A percentile compares a stretch with the other conserved stretches of the same genome.
phyloP scores from a whole-genome alignment of 1,284 basidiomycete species.

The Rhodotorula sp. region DNA sequence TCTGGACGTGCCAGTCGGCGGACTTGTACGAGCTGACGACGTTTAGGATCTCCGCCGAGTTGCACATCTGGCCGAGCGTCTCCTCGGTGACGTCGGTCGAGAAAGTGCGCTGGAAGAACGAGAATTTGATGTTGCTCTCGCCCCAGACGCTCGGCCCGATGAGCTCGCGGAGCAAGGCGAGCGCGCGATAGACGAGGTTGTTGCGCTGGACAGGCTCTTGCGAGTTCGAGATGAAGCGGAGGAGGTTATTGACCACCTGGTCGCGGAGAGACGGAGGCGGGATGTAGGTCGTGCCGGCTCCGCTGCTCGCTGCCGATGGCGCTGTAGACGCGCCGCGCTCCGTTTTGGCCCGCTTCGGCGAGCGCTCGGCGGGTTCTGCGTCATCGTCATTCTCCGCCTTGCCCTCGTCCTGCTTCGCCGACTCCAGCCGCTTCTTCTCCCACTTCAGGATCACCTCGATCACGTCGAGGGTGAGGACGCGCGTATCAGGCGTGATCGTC shows the following conservation, averaged over 20 bases:
- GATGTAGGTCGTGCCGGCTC: conserved; percentile 35
- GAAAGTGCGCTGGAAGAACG: conserved; percentile 78
- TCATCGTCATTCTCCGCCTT: conserved; percentile 9
- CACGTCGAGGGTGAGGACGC: conserved; percentile 56
- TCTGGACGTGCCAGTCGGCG: conserved; percentile 75
- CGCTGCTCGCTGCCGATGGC: conserved; percentile 47
- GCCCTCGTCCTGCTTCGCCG: conserved; percentile 50
- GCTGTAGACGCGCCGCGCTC: conserved; percentile 52
- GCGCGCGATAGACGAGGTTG: conserved; percentile 70
- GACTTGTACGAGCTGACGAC: conserved; percentile 80
- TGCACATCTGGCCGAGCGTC: conserved; percentile 67
- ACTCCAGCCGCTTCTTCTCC: conserved; percentile 53
- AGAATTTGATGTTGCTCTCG: conserved; percentile 89
- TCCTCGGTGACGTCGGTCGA: conserved; percentile 68
- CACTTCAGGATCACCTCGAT: conserved; percentile 51
- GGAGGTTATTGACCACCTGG: conserved; percentile 83
- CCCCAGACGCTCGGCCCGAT: conserved; percentile 80
- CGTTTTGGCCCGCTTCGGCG: conserved; percentile 51
- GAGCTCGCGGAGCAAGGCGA: conserved; percentile 76
- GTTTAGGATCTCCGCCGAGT: conserved; percentile 84
- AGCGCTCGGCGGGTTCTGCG: conserved; percentile 26
- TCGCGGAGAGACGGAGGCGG: conserved; percentile 74
- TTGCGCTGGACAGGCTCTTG: conserved; percentile 65
- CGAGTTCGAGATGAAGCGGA: conserved; percentile 75
- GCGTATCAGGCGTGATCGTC: conserved; percentile 68